Evolutionary conservation across 768 basidiomycete species (phyloP).

Genomic region (Rhizopogon roseolus): DNA sequence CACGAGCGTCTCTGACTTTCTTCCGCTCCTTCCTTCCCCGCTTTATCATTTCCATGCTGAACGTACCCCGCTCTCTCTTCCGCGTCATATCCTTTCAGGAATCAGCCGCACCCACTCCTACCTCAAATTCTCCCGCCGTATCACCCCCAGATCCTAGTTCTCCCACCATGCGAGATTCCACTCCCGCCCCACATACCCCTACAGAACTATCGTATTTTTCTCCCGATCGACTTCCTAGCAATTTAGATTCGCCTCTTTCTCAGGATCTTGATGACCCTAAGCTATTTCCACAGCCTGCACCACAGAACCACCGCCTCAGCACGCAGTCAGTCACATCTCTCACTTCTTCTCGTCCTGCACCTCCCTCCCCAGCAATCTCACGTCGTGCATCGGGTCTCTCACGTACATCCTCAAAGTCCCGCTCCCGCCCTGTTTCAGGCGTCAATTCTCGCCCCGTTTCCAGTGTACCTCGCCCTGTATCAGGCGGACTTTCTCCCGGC

Average conservation of each 20-base stretch:
- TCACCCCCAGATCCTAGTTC: conserved; percentile 25
- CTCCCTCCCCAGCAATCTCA: conserved; percentile 52
- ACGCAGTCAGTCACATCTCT: conserved; percentile 27
- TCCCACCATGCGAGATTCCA: conserved; percentile 34
- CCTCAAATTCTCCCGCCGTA: background rate
- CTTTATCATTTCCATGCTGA: conserved; percentile 24
- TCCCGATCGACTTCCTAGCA: conserved; percentile 22
- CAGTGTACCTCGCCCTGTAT: conserved; percentile 8
- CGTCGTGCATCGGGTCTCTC: conserved; percentile 33
- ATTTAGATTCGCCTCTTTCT: background rate
- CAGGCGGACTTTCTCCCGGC: conserved; percentile 2
- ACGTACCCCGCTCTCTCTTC: conserved; percentile 23
- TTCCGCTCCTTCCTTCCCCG: conserved; percentile 20
- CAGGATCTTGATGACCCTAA: background rate
- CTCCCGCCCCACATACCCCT: conserved; percentile 20
- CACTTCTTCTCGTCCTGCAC: conserved; percentile 52
- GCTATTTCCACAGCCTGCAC: background rate
- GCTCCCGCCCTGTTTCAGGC: conserved; percentile 16
- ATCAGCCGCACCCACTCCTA: conserved; percentile 1
- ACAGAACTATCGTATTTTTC: conserved; percentile 38
- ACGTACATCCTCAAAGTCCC: conserved; percentile 16
- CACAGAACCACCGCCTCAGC: conserved; percentile 15
- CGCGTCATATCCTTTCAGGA: conserved; percentile 24
- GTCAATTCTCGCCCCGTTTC: conserved; percentile 20
- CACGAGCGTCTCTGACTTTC: conserved; percentile 17